Evolutionary conservation across 441 rosid species (phyloP).

Genomic region (Codiaeum variegatum): DNA sequence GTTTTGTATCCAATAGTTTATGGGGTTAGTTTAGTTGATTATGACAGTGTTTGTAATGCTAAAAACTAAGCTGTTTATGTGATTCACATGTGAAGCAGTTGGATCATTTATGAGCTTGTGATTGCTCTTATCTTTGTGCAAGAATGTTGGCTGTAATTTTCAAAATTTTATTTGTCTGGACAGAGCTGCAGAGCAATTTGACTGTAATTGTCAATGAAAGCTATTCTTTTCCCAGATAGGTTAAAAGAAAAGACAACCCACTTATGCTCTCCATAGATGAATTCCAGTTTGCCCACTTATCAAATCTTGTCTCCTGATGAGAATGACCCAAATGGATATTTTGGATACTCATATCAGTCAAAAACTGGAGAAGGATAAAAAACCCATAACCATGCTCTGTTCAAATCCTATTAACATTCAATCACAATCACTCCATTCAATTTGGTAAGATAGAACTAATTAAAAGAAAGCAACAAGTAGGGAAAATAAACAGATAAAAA

Average conservation of each 20-base stretch:
- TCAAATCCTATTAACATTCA: not conserved
- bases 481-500: not conserved
- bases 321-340: too few relatives aligned
- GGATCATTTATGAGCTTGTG: conserved; percentile 17
- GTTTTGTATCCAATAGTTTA: conserved; percentile 7
- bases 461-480: not conserved
- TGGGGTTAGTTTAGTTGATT: conserved; percentile 15
- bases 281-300: too few relatives aligned
- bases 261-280: too few relatives aligned
- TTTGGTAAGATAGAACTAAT: too few relatives aligned
- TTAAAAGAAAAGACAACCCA: too few relatives aligned
- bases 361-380: too few relatives aligned
- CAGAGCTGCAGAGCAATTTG: not conserved
- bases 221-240: not conserved
- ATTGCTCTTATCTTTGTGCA: conserved; percentile 5
- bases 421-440: too few relatives aligned
- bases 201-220: not conserved
- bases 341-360: too few relatives aligned
- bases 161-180: not conserved
- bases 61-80: conserved; percentile 18
- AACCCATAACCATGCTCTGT: not conserved
- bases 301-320: too few relatives aligned
- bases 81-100: conserved; percentile 15
- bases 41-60: conserved; percentile 1
- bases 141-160: not conserved